Conservation (phyloP, 129 eudicot species). For the Ambrosia trifida region DNA sequence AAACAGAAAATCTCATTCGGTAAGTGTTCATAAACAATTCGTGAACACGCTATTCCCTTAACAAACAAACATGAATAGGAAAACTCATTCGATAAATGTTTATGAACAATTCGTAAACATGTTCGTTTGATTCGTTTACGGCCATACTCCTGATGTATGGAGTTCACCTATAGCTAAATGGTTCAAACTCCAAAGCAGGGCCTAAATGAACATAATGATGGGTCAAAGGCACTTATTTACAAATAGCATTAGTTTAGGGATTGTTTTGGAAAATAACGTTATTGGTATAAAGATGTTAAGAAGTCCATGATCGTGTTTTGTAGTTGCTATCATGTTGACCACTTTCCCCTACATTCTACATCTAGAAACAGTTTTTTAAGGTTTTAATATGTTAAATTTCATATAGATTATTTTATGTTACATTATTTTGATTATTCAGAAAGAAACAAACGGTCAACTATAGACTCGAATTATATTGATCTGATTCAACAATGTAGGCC, state of each 20-base stretch:
- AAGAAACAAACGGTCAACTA: neutral
- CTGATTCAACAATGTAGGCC: neutral
- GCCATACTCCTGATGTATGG: no score
- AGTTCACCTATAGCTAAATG: no score
- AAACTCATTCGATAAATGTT: no score
- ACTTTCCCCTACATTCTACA: conserved; percentile 6
- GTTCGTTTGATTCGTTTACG: no score
- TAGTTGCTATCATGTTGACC: conserved; percentile 38
- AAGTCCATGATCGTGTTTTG: conserved; percentile 32
- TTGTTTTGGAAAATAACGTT: neutral
- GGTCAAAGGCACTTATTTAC: neutral
- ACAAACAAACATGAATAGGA: no score
- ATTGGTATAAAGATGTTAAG: conserved; percentile 4
- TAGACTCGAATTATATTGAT: neutral
- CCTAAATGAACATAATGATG: conserved; percentile 1
- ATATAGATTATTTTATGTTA: neutral
- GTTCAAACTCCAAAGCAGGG: neutral
- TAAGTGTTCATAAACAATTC: no score
- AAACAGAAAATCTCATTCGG: no score
- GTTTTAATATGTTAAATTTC: neutral
- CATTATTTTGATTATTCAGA: neutral
- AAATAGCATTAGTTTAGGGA: conserved; percentile 1
- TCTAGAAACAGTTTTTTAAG: neutral
- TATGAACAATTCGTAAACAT: no score
- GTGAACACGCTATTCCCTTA: no score